These are phyloP conservation scores for Alternaria sp. DNA, from an alignment of 2,329 filamentous ascomycete genomes.

Conservation along the genomic window DNA sequence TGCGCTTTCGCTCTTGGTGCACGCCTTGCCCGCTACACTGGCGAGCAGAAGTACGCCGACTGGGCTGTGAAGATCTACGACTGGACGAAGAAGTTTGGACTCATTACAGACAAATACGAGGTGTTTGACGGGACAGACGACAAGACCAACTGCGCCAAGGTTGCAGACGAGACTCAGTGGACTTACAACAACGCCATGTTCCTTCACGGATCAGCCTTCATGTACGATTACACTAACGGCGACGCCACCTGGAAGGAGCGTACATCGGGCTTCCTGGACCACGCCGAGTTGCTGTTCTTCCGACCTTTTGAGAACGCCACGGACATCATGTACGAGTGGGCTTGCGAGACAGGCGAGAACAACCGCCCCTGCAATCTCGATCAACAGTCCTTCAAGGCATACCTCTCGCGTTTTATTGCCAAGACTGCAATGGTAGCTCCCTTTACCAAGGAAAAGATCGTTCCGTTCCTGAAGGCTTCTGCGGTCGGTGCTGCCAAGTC, in stretches of 20 bases:
- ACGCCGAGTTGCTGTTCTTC: constrained; percentile 60
- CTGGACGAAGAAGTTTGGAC: constrained; percentile 59
- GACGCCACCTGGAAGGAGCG: constrained; percentile 64
- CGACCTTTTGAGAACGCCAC: constrained; percentile 58
- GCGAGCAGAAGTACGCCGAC: constrained; percentile 63
- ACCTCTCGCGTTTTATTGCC: constrained; percentile 70
- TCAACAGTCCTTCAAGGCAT: constrained; percentile 79
- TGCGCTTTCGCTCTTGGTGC: constrained; percentile 84
- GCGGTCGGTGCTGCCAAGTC: constrained; percentile 54
- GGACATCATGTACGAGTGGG: constrained; percentile 69
- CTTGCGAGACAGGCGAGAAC: constrained; percentile 65
- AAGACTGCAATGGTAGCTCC: constrained; percentile 56
- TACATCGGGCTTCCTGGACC: constrained; percentile 66
- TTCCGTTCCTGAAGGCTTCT: constrained; percentile 51
- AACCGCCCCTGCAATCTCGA: constrained; percentile 70
- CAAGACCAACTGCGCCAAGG: constrained; percentile 59
- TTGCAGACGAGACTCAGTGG: constrained; percentile 63
- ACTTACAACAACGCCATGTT: constrained; percentile 65
- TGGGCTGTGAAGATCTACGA: constrained; percentile 75
- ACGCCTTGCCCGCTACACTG: constrained; percentile 74
- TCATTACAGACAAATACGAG: constrained; percentile 60
- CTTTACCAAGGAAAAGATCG: constrained; percentile 50
- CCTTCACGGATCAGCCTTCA: constrained; percentile 63
- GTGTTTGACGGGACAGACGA: constrained; percentile 65
- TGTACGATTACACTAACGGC: constrained; percentile 62